Evolutionary conservation across 768 basidiomycete species (phyloP), one percentile per base, ranked within the genome.

Genomic region (Clitopilus passeckerianus): DNA sequence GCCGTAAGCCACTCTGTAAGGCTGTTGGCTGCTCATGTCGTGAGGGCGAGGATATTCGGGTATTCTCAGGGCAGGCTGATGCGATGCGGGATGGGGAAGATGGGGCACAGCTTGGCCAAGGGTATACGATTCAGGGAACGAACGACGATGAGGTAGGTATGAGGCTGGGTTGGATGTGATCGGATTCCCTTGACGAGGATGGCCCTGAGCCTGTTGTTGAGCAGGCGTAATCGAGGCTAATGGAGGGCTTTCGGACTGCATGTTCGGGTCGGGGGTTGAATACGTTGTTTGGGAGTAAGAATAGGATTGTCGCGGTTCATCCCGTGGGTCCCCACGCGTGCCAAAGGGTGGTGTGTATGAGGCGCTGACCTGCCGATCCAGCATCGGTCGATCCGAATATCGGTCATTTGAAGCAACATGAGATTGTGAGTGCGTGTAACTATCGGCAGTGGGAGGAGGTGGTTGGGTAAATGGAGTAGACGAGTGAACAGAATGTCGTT

Each of bases 51-150:
- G 72, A 62, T 80, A 77, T 57, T 81, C 80, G 41, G 77, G 69
- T 53, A 76, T 71, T 43, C 82, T 80, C 27, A 77, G 66, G 43
- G 69, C 71, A 41, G 71, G 71, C 27, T 72, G 75, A 34, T 75
- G 72, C 34, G 79, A 78, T 12, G 73, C 63, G 24, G 80, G 77
- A 61, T 78, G 77, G 12, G 79, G 75, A 59, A 81, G 78, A 68
- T 80, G 82, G 53, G 74, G 72, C 59, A 80, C 79, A 62, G 79
- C 79, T 60, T 81, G 77, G 30, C 74, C 75, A 54, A 80, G 71
- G 35, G 81, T 72, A 68, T 77, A 84, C 22, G 85, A 78, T 53
- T 86, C 86, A 30, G 82, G 83, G 55, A 81, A 73, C 37, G 85
- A 77, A 55, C 86, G 80, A 61, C 85, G 78, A 63, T 83, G 84